Conservation (phyloP, 768 basidiomycete genomes). For the Omphalotus guepiniiformis region DNA sequence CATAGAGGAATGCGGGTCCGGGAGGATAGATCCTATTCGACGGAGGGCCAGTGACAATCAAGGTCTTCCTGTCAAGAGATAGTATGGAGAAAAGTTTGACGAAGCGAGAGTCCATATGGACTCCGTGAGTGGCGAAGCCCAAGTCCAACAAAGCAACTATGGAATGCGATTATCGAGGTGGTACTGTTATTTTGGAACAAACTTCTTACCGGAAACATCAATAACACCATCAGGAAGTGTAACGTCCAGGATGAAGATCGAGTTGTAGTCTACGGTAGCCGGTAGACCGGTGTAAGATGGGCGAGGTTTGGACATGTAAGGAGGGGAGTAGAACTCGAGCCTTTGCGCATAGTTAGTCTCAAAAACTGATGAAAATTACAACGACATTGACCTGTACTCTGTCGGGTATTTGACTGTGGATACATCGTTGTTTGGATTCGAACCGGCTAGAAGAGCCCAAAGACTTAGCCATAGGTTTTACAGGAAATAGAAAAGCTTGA, state of each 20-base stretch:
- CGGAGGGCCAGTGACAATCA: slow-evolving; percentile 27
- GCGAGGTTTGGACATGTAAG: slow-evolving; percentile 21
- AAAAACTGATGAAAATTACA: neutral
- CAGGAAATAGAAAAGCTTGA: neutral
- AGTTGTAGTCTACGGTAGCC: slow-evolving; percentile 23
- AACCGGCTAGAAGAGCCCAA: slow-evolving; percentile 9
- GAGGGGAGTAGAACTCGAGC: slow-evolving; percentile 25
- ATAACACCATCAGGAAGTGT: slow-evolving; percentile 20
- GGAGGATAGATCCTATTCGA: slow-evolving; percentile 27
- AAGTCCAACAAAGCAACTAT: slow-evolving; percentile 27
- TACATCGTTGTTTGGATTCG: slow-evolving; percentile 15
- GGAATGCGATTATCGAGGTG: neutral
- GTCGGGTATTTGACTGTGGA: slow-evolving; percentile 7
- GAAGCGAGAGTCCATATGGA: slow-evolving; percentile 26
- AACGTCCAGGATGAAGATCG: slow-evolving; percentile 27
- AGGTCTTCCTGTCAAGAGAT: slow-evolving; percentile 19
- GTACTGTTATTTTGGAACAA: neutral
- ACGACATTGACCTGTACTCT: neutral
- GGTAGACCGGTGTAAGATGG: slow-evolving; percentile 20
- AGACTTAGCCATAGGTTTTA: neutral
- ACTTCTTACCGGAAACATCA: slow-evolving; percentile 17
- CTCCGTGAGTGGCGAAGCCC: slow-evolving; percentile 25
- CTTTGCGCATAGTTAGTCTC: neutral
- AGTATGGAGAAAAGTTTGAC: slow-evolving; percentile 25
- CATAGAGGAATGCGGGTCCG: slow-evolving; percentile 9